Evolutionary conservation across 495 filamentous ascomycete genomes (phyloP).

Genomic region (Aspergillus avenaceus): DNA sequence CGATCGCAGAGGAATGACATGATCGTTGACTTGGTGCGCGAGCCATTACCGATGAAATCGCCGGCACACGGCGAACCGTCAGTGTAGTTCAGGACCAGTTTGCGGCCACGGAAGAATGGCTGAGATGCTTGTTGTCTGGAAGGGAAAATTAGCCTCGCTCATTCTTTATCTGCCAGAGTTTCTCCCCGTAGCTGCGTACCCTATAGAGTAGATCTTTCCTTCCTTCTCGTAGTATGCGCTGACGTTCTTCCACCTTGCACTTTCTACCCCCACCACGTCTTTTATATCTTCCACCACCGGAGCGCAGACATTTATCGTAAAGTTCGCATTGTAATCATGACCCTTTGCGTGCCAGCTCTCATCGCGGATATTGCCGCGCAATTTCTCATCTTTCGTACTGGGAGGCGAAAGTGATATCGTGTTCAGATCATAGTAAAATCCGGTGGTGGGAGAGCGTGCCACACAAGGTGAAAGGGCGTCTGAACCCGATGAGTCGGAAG

Average conservation of each 20-base stretch:
- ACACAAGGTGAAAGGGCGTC: constrained; percentile 61
- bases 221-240: constrained; percentile 82
- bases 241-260: constrained; percentile 68
- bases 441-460: constrained; percentile 65
- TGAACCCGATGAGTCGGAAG: constrained; percentile 23
- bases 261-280: constrained; percentile 65
- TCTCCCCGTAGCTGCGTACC: constrained; percentile 47
- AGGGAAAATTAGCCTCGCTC: neutral
- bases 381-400: constrained; percentile 49
- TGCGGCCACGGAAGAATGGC: constrained; percentile 77
- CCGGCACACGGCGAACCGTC: constrained; percentile 74
- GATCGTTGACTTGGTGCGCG: constrained; percentile 74
- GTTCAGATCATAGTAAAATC: constrained; percentile 86
- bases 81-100: constrained; percentile 88
- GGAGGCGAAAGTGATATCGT: constrained; percentile 60
- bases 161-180: neutral
- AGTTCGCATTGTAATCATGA: constrained; percentile 83
- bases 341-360: constrained; percentile 80
- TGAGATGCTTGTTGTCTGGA: constrained; percentile 64
- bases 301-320: constrained; percentile 91
- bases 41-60: constrained; percentile 30
- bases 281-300: constrained; percentile 74
- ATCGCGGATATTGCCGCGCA: constrained; percentile 55
- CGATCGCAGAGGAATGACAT: constrained; percentile 93
- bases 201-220: constrained; percentile 76